These are phyloP conservation scores for Eucalyptus camaldulensis DNA, from an alignment of 345 rosid species.

Conservation along the genomic window DNA sequence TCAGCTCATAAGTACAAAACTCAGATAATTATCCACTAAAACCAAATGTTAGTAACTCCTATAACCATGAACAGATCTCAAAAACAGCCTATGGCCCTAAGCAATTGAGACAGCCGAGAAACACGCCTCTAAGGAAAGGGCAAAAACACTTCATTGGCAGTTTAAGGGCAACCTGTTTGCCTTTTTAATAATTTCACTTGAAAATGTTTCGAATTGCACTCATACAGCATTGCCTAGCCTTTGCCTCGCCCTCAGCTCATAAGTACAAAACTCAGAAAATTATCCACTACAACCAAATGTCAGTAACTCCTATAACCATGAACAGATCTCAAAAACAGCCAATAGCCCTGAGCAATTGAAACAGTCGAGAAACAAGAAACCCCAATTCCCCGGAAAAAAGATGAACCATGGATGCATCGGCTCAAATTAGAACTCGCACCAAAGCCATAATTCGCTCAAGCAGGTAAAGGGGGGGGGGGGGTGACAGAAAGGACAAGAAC, in stretches of 20 bases:
- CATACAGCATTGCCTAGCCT: neutral
- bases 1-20: neutral
- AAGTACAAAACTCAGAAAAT: neutral
- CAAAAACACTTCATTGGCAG: neutral
- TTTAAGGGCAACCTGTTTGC: neutral
- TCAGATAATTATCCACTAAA: neutral
- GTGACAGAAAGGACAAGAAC: neutral
- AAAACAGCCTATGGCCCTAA: neutral
- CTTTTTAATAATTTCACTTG: neutral
- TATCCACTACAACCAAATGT: neutral
- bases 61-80: neutral
- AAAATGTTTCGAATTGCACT: neutral
- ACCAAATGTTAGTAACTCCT: neutral
- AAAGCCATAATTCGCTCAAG: slow-evolving; percentile 5
- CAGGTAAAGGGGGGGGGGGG: neutral
- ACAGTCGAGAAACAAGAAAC: neutral
- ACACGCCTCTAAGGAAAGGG: neutral
- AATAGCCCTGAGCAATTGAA: neutral
- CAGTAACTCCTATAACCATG: neutral
- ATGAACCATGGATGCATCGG: slow-evolving; percentile 7
- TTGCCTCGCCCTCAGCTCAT: neutral
- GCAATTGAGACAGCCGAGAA: neutral
- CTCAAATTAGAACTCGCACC: slow-evolving; percentile 16
- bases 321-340: neutral
- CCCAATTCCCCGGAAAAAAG: neutral